A percentile compares a stretch with the other conserved stretches of the same genome.
These are phyloP conservation scores for Paramecium bursaria DNA, from an alignment of 73 alveolate genomes.

Conservation along the genomic window DNA sequence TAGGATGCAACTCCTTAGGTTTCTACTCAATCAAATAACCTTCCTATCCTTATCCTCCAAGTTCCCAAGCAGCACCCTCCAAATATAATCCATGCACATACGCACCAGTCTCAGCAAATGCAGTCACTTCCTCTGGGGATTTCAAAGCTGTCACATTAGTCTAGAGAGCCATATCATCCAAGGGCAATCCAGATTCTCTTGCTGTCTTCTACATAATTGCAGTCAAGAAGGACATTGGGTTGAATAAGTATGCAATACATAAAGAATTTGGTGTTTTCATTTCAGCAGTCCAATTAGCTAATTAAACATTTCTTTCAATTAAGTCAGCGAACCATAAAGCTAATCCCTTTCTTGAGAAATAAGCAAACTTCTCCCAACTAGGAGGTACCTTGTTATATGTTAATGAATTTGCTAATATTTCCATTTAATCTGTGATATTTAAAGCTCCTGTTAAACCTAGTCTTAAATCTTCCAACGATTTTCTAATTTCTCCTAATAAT, in stretches of 20 bases:
- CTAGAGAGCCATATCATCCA: constrained; percentile 80
- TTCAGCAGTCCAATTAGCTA: constrained; percentile 94
- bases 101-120: constrained; percentile 98
- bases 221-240: constrained; percentile 98
- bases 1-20: constrained; percentile 97
- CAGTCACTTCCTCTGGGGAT: constrained; percentile 94
- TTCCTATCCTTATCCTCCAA: constrained; percentile 96
- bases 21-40: constrained; percentile 97
- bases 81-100: constrained; percentile 98
- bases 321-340: constrained; percentile 98
- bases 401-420: constrained; percentile 84
- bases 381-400: constrained; percentile 92
- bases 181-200: constrained; percentile 90
- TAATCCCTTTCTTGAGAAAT: constrained; percentile 97
- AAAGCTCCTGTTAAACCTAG: constrained; percentile 99
- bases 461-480: constrained; percentile 97
- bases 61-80: constrained; percentile 99
- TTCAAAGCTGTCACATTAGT: constrained; percentile 85
- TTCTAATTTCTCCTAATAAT: constrained; percentile 90
- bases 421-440: constrained; percentile 99
- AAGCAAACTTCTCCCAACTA: constrained; percentile 98
- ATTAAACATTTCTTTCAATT: constrained; percentile 88
- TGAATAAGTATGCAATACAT: constrained; percentile 94
- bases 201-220: constrained; percentile 97
- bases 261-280: constrained; percentile 90